Evolutionary conservation across 2,329 filamentous ascomycete genomes (phyloP), one percentile per base, ranked within the genome.

Genomic region (Phialophora tarda): DNA sequence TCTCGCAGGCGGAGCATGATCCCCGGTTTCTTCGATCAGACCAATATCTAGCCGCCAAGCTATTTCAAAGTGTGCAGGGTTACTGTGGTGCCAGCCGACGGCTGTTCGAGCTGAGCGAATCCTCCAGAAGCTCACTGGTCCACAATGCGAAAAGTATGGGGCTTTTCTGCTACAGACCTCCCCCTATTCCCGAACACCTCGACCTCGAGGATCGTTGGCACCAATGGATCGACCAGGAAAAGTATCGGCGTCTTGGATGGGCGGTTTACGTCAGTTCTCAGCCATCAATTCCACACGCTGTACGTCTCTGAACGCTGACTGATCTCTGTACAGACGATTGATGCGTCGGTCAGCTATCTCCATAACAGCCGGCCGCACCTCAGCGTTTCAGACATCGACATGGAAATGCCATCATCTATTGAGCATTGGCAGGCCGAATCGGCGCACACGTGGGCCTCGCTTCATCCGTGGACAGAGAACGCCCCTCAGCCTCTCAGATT

Each of bases 81-180:
- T 67, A 44, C 50, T 63, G 41, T 14, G 48, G 54, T 41, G 64
- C 60, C 6, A 64, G 50, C 30, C 24, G 53, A 28, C 47, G 55
- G 2, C 61, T 67, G 7, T 67, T 54, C 32, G 61, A 67, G 28
- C 24, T 55, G 7, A 61, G 55, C 28, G 64, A 67, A 50, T 32
- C 23, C 2, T 28, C 5, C 6, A 55, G 64, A 4, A 51, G 61
- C 21, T 34, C 32, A 5, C 50, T 67, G 6, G 23, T 67, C 7
- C 30, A 61, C n/a, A 34, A 67, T n/a, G 56, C 64, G 17, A 41
- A 28, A 30, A 34, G 44, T 30, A 64, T 57, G 50, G 64, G 61
- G 3, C 21, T 67, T 6, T 67, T 67, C 24, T 17, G 56, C 17
- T 26, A 17, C 21, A 54, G 26, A 14, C 21, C 26, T 28, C 23